Conservation (phyloP, 495 filamentous ascomycete genomes). For the Ramalina peruviana region DNA sequence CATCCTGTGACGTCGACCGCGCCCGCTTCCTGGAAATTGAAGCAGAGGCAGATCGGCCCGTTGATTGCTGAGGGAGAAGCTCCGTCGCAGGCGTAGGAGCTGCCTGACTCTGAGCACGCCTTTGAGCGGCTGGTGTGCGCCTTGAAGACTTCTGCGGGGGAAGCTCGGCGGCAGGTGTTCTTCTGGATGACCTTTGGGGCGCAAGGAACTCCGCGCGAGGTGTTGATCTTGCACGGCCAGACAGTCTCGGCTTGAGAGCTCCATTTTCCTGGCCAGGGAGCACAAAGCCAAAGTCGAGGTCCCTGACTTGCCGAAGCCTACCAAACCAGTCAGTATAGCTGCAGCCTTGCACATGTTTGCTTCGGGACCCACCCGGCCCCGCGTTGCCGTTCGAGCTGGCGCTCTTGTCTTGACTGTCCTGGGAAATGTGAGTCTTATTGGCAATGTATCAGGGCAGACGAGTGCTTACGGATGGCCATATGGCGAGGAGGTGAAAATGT, state of each 20-base stretch:
- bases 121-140: not conserved
- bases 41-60: not conserved
- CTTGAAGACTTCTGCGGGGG: not conserved
- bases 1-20: not conserved
- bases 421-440: not conserved
- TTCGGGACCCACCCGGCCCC: constrained; percentile 9
- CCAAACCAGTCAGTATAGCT: not conserved
- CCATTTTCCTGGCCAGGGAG: constrained; percentile 6
- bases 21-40: not conserved
- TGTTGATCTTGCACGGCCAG: constrained; percentile 5
- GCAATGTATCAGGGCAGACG: not conserved
- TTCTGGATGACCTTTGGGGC: constrained; percentile 5
- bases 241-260: constrained; percentile 7
- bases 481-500: not conserved
- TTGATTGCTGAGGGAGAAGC: too few species aligned
- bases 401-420: constrained; percentile 9
- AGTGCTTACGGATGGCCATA: not conserved
- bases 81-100: not conserved
- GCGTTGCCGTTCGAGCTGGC: constrained; percentile 13
- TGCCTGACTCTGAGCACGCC: not conserved
- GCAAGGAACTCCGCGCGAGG: constrained; percentile 6
- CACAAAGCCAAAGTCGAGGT: constrained; percentile 10
- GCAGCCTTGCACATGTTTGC: not conserved
- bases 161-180: constrained; percentile 3
- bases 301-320: constrained; percentile 13